Evolutionary conservation across 148 eudicot species (phyloP), one percentile per base, ranked within the genome.

Genomic region (Agrostemma githago): DNA sequence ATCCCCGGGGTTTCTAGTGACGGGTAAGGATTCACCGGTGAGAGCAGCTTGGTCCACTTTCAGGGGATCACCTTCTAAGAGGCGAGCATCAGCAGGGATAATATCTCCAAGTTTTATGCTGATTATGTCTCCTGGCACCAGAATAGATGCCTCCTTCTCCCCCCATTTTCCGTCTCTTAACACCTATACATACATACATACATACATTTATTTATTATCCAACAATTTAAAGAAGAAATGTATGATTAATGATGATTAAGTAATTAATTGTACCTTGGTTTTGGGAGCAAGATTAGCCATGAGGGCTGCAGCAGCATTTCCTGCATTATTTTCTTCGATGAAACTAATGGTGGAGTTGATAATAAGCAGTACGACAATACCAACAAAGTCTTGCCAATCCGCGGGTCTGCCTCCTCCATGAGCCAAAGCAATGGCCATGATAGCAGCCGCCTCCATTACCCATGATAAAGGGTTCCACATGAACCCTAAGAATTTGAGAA

Each of bases 391-490:
- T 71, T 82, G 93, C 89, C 88, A 91, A 74, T 91, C 96, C 19
- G 93, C 87, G 44, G 93, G 87, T 62, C 82, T 83, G 3, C 91
- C 96, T 71, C 89, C 92, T 72, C 96, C 93, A 71, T 89, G 82
- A 6, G 91, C 93, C 53, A 91, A 75, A 39, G 41, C 91, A 60
- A 91, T 87, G 61, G 96, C 96, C 93, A 91, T 91, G 40, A 89
- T 75, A 12, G 96, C 96, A 71, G 96, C 96, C 34, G 43, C 21
- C 63, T 89, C 96, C 96, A 91, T 91, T 44, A 89, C 93, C 96
- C 96, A 89, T 85, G 96, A 89, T 20, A 91, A 75, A 56, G 96
- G 96, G 78, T 91, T 91, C 96, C 96, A 91, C 93, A 89, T 89
- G 74, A 89, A 91, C 46, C 91, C 90, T 72, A 91, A 73, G 69